These are phyloP conservation scores for Betula pendula DNA, from an alignment of 306 rosid species.

Conservation along the genomic window DNA sequence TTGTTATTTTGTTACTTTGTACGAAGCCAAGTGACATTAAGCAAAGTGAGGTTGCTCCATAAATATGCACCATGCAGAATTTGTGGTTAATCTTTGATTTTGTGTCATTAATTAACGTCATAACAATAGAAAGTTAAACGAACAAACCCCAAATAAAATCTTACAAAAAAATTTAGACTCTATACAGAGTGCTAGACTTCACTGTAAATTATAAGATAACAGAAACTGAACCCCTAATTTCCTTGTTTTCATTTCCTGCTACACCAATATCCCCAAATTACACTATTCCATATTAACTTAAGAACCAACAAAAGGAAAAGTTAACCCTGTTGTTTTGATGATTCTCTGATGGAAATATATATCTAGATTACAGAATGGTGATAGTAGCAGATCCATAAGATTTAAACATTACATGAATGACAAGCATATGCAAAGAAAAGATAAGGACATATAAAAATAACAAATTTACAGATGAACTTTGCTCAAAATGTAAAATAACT, in stretches of 20 bases:
- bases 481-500: constrained; percentile 33
- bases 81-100: too few species aligned
- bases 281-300: too few species aligned
- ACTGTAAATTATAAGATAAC: background rate
- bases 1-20: too few species aligned
- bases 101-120: too few species aligned
- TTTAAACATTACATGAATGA: background rate
- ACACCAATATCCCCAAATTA: background rate
- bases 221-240: background rate
- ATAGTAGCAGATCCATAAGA: background rate
- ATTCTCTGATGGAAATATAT: background rate
- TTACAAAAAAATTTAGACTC: background rate
- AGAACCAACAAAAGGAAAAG: background rate
- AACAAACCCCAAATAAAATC: background rate
- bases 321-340: background rate
- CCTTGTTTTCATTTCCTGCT: background rate
- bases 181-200: background rate
- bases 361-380: background rate
- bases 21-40: too few species aligned
- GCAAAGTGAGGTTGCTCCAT: too few species aligned
- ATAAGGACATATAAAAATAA: background rate
- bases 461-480: background rate
- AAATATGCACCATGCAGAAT: too few species aligned
- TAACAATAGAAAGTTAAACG: background rate
- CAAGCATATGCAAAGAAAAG: background rate